Evolutionary conservation across 2,329 filamentous ascomycete genomes (phyloP).

Genomic region (Colletotrichum theobromicola): DNA sequence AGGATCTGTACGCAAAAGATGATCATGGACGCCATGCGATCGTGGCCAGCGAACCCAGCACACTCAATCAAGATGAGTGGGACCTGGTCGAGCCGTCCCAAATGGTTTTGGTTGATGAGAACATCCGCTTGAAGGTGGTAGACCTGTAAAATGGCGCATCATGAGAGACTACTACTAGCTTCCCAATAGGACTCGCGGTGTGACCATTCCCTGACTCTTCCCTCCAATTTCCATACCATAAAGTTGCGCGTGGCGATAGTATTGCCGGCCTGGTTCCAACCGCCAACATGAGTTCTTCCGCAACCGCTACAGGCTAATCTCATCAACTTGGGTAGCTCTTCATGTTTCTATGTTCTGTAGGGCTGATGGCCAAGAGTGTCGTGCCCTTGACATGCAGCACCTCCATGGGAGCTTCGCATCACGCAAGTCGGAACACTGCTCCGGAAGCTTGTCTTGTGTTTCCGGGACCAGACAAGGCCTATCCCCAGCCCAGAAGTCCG

Average conservation of each 20-base stretch:
- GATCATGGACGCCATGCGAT: not conserved
- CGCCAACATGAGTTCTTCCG: not conserved
- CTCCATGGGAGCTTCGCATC: not conserved
- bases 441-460: not conserved
- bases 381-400: not conserved
- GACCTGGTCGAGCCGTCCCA: not conserved
- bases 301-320: not conserved
- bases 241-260: not conserved
- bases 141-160: not conserved
- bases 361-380: not conserved
- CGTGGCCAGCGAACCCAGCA: constrained; percentile 14
- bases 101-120: constrained; percentile 5
- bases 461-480: not conserved
- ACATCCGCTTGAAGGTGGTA: not conserved
- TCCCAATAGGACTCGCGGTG: fast-evolving
- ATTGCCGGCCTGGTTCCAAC: not conserved
- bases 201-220: fast-evolving
- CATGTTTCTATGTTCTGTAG: not conserved
- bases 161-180: not conserved
- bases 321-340: not conserved
- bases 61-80: constrained; percentile 5
- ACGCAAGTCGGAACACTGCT: not conserved
- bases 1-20: not conserved
- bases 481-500: not conserved
- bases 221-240: not conserved